Conservation (phyloP, 2,329 filamentous ascomycete species). For the Tolypocladium ovalisporum region DNA sequence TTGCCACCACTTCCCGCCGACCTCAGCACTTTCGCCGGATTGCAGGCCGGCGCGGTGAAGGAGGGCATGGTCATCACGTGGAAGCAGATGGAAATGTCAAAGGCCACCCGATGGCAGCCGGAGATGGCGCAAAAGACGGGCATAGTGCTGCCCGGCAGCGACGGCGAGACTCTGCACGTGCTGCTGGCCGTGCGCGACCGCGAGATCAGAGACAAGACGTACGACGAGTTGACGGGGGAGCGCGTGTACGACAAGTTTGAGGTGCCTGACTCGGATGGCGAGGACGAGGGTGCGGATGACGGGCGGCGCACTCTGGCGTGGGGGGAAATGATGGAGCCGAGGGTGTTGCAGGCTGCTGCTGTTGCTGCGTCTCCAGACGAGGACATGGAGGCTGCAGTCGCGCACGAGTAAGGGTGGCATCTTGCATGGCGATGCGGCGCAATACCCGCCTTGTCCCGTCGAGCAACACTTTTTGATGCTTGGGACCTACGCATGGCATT, state of each 20-base stretch:
- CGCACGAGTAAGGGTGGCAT: background rate
- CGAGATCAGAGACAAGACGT: conserved; percentile 42
- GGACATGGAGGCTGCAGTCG: background rate
- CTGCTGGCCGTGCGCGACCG: conserved; percentile 61
- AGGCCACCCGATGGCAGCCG: conserved; percentile 56
- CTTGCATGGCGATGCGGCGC: background rate
- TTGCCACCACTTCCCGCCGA: conserved; percentile 52
- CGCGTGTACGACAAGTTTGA: conserved; percentile 72
- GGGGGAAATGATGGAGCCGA: conserved; percentile 55
- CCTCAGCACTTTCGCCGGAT: conserved; percentile 35
- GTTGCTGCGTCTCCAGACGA: conserved; percentile 1
- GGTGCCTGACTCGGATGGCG: conserved; percentile 52
- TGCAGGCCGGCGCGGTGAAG: conserved; percentile 37
- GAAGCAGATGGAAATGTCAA: conserved; percentile 51
- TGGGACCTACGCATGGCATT: background rate
- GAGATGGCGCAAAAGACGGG: conserved; percentile 55
- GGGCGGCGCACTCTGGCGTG: conserved; percentile 51
- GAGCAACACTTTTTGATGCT: background rate
- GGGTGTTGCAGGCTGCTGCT: conserved; percentile 40
- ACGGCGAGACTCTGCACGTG: conserved; percentile 43
- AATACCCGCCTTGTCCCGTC: background rate
- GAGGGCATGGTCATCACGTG: conserved; percentile 58
- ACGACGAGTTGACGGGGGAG: conserved; percentile 57
- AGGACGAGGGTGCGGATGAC: conserved; percentile 47
- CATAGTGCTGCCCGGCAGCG: conserved; percentile 44